Percentiles rank a stretch among this genome's conserved stretches.
These are phyloP conservation scores for Aspergillus sp. DNA, from an alignment of 2,329 filamentous ascomycete genomes.

Conservation along the genomic window DNA sequence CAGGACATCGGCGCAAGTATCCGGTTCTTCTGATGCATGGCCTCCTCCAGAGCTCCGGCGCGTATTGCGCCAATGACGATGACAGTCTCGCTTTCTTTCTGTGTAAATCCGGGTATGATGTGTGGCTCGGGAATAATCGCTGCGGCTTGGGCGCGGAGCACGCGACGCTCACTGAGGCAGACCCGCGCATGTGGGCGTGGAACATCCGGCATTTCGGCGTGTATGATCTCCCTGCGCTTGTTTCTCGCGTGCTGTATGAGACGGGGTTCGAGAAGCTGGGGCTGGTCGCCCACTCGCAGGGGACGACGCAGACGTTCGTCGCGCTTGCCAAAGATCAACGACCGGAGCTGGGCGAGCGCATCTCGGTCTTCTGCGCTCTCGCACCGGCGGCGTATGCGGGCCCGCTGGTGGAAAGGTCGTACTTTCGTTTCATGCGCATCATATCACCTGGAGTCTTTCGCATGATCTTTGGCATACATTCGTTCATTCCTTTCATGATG, in stretches of 20 bases:
- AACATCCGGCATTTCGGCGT: conserved; percentile 93
- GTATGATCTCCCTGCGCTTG: conserved; percentile 78
- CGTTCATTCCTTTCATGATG: conserved; percentile 95
- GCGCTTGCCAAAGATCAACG: conserved; percentile 87
- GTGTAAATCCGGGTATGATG: conserved; percentile 87
- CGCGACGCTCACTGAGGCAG: conserved; percentile 64
- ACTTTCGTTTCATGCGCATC: conserved; percentile 86
- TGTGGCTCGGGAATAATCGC: conserved; percentile 93
- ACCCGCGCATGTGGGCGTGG: conserved; percentile 96
- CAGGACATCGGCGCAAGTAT: conserved; percentile 48
- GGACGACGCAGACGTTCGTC: conserved; percentile 83
- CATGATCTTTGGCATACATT: conserved; percentile 83
- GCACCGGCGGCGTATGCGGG: conserved; percentile 90
- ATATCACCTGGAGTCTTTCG: conserved; percentile 76
- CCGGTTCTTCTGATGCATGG: conserved; percentile 87
- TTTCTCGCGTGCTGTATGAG: conserved; percentile 74
- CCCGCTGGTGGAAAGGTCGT: conserved; percentile 78
- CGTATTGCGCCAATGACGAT: conserved; percentile 88
- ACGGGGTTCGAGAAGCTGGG: conserved; percentile 82
- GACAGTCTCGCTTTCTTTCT: conserved; percentile 88
- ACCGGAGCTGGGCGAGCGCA: conserved; percentile 75
- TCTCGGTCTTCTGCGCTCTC: conserved; percentile 87
- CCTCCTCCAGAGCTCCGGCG: conserved; percentile 80
- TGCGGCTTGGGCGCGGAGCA: conserved; percentile 83
- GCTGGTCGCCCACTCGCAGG: conserved; percentile 84